A percentile compares a stretch with the other conserved stretches of the same genome.
phyloP scores from a whole-genome alignment of 2,329 filamentous ascomycete species.

The Fusarium dlaminii region DNA sequence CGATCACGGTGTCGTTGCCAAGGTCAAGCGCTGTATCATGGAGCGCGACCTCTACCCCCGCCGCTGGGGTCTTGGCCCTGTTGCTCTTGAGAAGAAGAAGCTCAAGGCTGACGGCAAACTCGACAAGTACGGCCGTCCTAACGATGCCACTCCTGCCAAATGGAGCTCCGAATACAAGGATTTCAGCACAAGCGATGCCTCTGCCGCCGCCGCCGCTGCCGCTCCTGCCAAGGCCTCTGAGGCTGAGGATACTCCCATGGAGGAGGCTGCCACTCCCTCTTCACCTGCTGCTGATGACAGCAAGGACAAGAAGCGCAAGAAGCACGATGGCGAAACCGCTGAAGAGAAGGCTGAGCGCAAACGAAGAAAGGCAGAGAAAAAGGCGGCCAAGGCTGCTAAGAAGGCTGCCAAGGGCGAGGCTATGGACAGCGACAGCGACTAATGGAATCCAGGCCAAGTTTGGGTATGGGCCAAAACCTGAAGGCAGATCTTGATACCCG shows the following conservation, averaged over 20 bases:
- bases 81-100: conserved; percentile 98
- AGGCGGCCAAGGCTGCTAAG: conserved; percentile 65
- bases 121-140: conserved; percentile 94
- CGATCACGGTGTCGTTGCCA: conserved; percentile 96
- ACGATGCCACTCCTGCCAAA: conserved; percentile 91
- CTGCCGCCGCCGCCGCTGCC: conserved; percentile 55
- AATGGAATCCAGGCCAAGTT: conserved; percentile 30
- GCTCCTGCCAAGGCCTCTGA: conserved; percentile 50
- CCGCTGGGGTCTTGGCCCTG: conserved; percentile 94
- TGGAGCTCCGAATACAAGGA: conserved; percentile 96
- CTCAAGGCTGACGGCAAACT: conserved; percentile 98
- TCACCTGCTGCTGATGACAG: conserved; percentile 61
- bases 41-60: conserved; percentile 97
- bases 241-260: conserved; percentile 51
- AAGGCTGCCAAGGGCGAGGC: conserved; percentile 62
- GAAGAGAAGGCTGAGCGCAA: conserved; percentile 73
- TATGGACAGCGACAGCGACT: conserved; percentile 64
- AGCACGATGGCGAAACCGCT: conserved; percentile 79
- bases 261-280: conserved; percentile 48
- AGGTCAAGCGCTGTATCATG: conserved; percentile 99
- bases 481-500: conserved; percentile 33
- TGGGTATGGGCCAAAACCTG: conserved; percentile 18
- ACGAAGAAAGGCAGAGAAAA: conserved; percentile 69
- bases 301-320: conserved; percentile 77
- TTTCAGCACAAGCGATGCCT: conserved; percentile 69